Percentiles rank a stretch among this genome's conserved stretches.
These are phyloP conservation scores for Dothideomycetes sp. DNA, from an alignment of 2,329 filamentous ascomycete genomes.

Conservation along the genomic window DNA sequence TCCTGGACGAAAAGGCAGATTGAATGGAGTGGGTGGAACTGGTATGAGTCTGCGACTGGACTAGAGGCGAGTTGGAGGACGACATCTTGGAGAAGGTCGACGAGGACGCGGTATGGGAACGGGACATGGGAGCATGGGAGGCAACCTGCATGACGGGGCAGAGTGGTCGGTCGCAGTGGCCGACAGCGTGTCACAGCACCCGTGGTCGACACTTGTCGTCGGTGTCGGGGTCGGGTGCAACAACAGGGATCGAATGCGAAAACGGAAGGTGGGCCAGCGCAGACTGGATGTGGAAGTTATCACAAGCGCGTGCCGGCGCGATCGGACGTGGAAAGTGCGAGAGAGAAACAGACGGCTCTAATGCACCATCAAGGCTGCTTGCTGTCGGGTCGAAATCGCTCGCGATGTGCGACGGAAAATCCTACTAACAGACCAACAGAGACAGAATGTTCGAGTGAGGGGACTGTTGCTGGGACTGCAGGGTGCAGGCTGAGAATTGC, in stretches of 20 bases:
- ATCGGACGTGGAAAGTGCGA: conserved; percentile 1
- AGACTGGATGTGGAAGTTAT: neutral
- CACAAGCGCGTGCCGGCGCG: conserved; percentile 9
- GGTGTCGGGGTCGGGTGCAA: neutral
- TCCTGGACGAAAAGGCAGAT: conserved; percentile 37
- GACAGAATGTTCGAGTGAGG: too few species aligned
- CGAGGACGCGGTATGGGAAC: conserved; percentile 22
- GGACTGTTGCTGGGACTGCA: neutral
- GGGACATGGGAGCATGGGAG: conserved; percentile 22
- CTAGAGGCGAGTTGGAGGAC: conserved; percentile 30
- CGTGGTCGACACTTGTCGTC: conserved; percentile 3
- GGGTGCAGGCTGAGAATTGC: neutral
- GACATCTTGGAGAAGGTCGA: conserved; percentile 19
- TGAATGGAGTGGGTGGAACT: conserved; percentile 38
- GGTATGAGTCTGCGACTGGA: conserved; percentile 36
- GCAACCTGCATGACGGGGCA: conserved; percentile 21
- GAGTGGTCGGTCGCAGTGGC: neutral
- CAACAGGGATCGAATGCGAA: too few species aligned
- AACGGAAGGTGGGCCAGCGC: too few species aligned
- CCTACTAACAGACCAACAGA: too few species aligned
- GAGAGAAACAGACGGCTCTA: neutral
- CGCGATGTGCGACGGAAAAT: neutral
- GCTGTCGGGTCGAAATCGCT: neutral
- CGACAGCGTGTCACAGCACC: conserved; percentile 6
- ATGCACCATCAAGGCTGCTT: neutral